Base-by-base conservation (phyloP, 2,329 filamentous ascomycete species). In the Aureobasidium sp. region DNA sequence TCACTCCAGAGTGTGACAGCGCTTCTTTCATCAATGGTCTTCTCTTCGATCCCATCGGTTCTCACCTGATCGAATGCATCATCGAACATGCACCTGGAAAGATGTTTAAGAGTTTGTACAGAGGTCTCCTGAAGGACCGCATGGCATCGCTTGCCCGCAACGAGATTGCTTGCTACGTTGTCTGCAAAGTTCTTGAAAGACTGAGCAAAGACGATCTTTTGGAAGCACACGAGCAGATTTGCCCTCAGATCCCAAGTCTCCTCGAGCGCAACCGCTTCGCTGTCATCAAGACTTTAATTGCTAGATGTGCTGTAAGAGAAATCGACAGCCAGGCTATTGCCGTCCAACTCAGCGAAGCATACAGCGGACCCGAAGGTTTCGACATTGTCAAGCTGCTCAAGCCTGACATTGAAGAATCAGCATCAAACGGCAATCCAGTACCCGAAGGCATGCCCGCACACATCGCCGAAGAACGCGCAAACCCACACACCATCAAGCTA, bases 1-100 rank as follows among this genome's bases (percentile, higher is more conserved):
- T 95, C 24, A 82, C 82, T 34, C 88, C 93, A 65, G 84, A 85
- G 17, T 84, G 84, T 1, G 89, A 90, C 37, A 88, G 87, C 53
- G 88, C 89, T 4, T 82, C 84, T 17, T 96, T 97, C 71, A 83
- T 97, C 71, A 92, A 89, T 69, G 87, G 89, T 62, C 84, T 97
- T 71, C 80, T 97, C 29, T 97, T 97, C 74, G 92, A 97, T 71
- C 82, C 88, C 1, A 87, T 97, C 57, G 94, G 94, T 17, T 97
- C 93, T 3, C 87, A 93, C 48, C 81, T 99, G 1, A 81, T 97
- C 26, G 94, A 99, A 76, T 90, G 87, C 0, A 87, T 99, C 65
- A 84, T 97, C 66, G 83, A 86, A 29, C 83, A 88, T 71, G 85
- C 87, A 17, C 92, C 94, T 0, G 92, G 90, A 47, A 96, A 94